Percentiles rank a stretch among this genome's conserved stretches.
Conservation (phyloP, 495 filamentous ascomycete genomes). For the Penicillium coffeae region DNA sequence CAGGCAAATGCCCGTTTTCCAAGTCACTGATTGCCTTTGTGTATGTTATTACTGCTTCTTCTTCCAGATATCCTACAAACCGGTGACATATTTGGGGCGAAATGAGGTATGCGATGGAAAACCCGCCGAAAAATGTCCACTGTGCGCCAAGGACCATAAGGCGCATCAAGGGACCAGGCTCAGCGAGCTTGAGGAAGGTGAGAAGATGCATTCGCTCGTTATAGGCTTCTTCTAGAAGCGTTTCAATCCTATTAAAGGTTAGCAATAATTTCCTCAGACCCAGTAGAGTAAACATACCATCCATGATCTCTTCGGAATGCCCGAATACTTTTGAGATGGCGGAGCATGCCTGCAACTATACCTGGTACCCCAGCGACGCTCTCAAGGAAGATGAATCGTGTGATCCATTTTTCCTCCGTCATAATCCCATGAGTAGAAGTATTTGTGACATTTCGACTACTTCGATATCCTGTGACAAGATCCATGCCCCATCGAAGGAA, state of each 20-base stretch:
- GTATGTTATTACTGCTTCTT: conserved; percentile 96
- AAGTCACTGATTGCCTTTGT: conserved; percentile 81
- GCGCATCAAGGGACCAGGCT: conserved; percentile 87
- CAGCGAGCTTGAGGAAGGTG: conserved; percentile 88
- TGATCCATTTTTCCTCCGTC: conserved; percentile 74
- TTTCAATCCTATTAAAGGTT: conserved; percentile 70
- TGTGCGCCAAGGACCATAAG: conserved; percentile 78
- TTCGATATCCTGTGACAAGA: conserved; percentile 65
- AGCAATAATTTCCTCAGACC: neutral
- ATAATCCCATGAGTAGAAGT: conserved; percentile 49
- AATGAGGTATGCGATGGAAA: conserved; percentile 87
- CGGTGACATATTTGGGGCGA: conserved; percentile 88
- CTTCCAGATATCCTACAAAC: conserved; percentile 95
- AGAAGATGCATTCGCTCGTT: conserved; percentile 97
- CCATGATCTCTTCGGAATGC: conserved; percentile 89
- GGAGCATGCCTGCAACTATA: conserved; percentile 92
- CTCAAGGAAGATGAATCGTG: conserved; percentile 88
- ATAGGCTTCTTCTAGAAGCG: conserved; percentile 86
- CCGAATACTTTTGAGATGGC: conserved; percentile 79
- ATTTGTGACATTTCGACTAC: conserved; percentile 50
- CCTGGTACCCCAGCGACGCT: conserved; percentile 93
- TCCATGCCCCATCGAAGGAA: conserved; percentile 66
- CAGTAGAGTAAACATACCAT: conserved; percentile 52
- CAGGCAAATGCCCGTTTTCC: conserved; percentile 74
- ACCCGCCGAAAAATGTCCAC: conserved; percentile 88